A percentile compares a stretch with the other conserved stretches of the same genome.
phyloP scores from a whole-genome alignment of 257 asterid species.

The Leonotis leonurus region DNA sequence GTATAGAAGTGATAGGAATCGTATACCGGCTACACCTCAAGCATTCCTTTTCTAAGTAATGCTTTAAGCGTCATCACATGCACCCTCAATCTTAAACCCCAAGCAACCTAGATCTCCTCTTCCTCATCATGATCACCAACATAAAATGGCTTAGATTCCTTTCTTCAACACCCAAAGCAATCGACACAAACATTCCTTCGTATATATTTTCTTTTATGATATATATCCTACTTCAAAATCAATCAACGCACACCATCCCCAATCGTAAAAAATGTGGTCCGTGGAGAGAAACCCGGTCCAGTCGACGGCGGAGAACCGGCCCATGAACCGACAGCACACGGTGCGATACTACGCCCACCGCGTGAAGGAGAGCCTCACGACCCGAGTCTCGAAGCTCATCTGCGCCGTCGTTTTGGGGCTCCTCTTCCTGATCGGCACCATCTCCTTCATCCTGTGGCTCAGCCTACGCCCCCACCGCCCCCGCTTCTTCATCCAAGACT shows the following conservation, averaged over 20 bases:
- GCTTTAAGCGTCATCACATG: background rate
- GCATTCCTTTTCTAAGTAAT: background rate
- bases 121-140: background rate
- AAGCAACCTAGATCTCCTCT: constrained; percentile 29
- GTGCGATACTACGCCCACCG: constrained; percentile 77
- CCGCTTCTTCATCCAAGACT: constrained; percentile 47
- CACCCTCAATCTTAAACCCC: constrained; percentile 13
- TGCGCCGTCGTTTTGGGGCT: constrained; percentile 57
- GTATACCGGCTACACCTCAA: constrained; percentile 20
- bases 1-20: constrained; percentile 26
- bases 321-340: constrained; percentile 54
- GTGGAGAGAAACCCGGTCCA: constrained; percentile 30
- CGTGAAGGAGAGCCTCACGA: constrained; percentile 69
- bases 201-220: background rate
- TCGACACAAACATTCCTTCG: constrained; percentile 13
- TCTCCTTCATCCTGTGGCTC: constrained; percentile 77
- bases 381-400: constrained; percentile 59
- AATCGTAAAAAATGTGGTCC: constrained; percentile 12
- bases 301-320: constrained; percentile 18
- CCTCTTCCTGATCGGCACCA: constrained; percentile 54
- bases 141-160: constrained; percentile 42
- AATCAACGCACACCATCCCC: background rate
- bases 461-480: constrained; percentile 93
- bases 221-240: background rate
- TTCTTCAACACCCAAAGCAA: constrained; percentile 29